Conservation (phyloP, 1,284 basidiomycete genomes). For the Apiotrichum veenhuisii region DNA sequence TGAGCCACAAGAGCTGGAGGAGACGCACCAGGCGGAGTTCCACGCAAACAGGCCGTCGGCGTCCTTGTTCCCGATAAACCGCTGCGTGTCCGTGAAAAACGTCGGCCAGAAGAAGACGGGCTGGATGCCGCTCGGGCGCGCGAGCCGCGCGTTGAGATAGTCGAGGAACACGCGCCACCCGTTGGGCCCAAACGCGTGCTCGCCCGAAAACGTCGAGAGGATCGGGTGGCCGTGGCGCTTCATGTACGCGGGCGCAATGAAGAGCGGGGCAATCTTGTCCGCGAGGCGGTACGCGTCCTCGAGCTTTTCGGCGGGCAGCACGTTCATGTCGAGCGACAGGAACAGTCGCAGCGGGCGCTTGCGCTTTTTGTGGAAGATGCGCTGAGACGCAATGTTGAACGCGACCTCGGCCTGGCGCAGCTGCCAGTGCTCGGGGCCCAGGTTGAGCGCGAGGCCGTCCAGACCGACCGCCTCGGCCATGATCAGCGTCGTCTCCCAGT, state of each 20-base stretch:
- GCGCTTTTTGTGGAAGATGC: neutral
- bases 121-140: constrained; percentile 20
- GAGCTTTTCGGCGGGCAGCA: constrained; percentile 28
- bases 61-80: constrained; percentile 27
- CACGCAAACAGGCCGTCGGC: constrained; percentile 46
- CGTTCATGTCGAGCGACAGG: constrained; percentile 48
- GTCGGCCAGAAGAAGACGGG: constrained; percentile 47
- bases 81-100: constrained; percentile 44
- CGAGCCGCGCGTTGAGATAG: constrained; percentile 22
- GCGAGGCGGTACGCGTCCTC: constrained; percentile 25
- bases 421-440: constrained; percentile 50
- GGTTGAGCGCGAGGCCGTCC: constrained; percentile 49
- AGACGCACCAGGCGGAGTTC: constrained; percentile 47
- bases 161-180: constrained; percentile 40
- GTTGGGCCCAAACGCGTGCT: constrained; percentile 32
- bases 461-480: constrained; percentile 40
- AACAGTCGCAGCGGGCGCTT: constrained; percentile 31
- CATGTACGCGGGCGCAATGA: constrained; percentile 16
- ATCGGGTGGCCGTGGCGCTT: constrained; percentile 23
- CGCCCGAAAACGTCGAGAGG: constrained; percentile 44
- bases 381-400: constrained; percentile 22
- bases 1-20: neutral
- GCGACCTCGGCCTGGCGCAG: constrained; percentile 38
- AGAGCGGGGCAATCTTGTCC: constrained; percentile 21
- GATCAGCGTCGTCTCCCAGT: constrained; percentile 43